Evolutionary conservation across 2,329 filamentous ascomycete species (phyloP), one percentile per base, ranked within the genome.

Genomic region (Fusarium nanum): DNA sequence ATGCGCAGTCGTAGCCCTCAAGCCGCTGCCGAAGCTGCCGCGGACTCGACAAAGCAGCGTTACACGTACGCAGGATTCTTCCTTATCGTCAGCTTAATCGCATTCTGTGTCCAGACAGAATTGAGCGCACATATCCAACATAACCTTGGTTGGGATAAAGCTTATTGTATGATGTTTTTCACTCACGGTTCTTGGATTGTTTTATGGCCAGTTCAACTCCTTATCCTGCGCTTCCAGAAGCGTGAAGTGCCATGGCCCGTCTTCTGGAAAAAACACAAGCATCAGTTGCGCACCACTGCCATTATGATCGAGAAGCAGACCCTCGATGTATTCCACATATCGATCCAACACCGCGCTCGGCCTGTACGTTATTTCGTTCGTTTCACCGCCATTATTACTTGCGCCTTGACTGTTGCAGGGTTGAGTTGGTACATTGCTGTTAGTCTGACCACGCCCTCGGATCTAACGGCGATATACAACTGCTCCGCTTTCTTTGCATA

Each of bases 401-500:
- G 87, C 56, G 90, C 94, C 9, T 85, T 99, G 60, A 99, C 96
- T 4, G 84, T 98, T 41, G 96, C 95, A 1, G 96, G 96, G 27
- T 88, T 94, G 55, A 95, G 92, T 75, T 99, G 96, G 96, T 99
- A 98, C 77, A 86, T 98, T 37, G 95, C 96, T 18, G 95, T 99
- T 62, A 93, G 93, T 81, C 83, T 97, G 84, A 99, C 96, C 2
- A 97, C 93, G 6, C 92, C 96, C 5, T 94, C 92, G 71, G 96
- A 99, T 80, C 82, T 99, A 74, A 99, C 96, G 1, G 96, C 96
- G 56, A 99, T 99, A 75, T 99, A 99, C 87, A 99, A 99, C 82
- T 99, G 96, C 85, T 97, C 93, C 56, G 95, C 96, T 62, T 99
- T 99, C 82, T 99, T 99, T 79, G 96, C 96, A 50, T 99, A 99